phyloP scores from a whole-genome alignment of 1,139 yeast species.

The Petasospora rhodanensis region DNA sequence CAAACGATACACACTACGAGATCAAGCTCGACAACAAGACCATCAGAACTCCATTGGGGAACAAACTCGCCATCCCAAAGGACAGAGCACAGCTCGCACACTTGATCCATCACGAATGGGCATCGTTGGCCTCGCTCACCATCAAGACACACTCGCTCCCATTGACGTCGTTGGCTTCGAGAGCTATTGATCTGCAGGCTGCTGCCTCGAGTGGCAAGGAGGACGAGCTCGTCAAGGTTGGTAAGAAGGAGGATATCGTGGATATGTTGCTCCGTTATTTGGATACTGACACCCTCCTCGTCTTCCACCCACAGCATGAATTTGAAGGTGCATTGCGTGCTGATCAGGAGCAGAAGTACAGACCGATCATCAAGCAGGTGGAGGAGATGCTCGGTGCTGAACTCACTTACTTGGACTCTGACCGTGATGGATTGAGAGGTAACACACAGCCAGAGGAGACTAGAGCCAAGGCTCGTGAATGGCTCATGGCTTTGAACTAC shows the following conservation, averaged over 20 bases:
- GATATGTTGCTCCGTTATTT: constrained; percentile 66
- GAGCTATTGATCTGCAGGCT: constrained; percentile 68
- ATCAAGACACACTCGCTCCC: constrained; percentile 82
- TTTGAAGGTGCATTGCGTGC: constrained; percentile 76
- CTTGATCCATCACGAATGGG: constrained; percentile 86
- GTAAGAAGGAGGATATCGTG: constrained; percentile 50
- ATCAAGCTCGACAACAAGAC: constrained; percentile 72
- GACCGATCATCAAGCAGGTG: constrained; percentile 66
- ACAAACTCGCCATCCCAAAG: constrained; percentile 59
- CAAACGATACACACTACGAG: constrained; percentile 27
- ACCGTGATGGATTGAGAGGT: constrained; percentile 74
- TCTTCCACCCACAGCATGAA: constrained; percentile 77
- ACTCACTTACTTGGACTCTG: constrained; percentile 70
- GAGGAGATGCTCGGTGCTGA: constrained; percentile 47
- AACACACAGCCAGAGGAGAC: constrained; percentile 64
- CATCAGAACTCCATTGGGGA: constrained; percentile 81
- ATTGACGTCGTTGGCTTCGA: constrained; percentile 77
- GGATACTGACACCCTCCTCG: constrained; percentile 89
- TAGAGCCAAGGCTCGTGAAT: constrained; percentile 56
- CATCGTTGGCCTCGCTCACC: constrained; percentile 60
- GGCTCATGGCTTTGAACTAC: constrained; percentile 57
- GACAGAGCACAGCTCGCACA: constrained; percentile 62
- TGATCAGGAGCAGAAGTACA: constrained; percentile 70
- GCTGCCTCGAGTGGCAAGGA: constrained; percentile 32
- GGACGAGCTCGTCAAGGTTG: constrained; percentile 55